A percentile compares a stretch with the other conserved stretches of the same genome.
phyloP scores from a whole-genome alignment of 2,329 filamentous ascomycete genomes.

The Tolypocladium inflatum region DNA sequence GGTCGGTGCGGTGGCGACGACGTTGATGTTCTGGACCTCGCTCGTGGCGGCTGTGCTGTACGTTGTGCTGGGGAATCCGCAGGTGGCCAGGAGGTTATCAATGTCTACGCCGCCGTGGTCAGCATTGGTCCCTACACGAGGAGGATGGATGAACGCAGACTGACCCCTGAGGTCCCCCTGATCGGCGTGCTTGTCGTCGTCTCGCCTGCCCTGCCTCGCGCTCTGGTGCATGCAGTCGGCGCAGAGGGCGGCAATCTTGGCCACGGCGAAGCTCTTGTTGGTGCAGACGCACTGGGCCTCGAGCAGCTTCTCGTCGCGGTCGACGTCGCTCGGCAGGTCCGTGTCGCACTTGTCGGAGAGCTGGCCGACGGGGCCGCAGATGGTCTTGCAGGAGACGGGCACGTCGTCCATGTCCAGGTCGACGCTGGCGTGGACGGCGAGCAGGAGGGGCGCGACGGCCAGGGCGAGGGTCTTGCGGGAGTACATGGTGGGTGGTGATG shows the following conservation, averaged over 20 bases:
- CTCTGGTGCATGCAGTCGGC: constrained; percentile 27
- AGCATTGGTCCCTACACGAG: background rate
- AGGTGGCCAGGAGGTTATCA: constrained; percentile 21
- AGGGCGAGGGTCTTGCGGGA: constrained; percentile 16
- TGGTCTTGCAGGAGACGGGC: constrained; percentile 21
- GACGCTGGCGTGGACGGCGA: constrained; percentile 21
- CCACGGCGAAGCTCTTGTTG: constrained; percentile 30
- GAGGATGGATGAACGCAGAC: background rate
- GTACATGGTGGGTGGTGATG: constrained; percentile 14
- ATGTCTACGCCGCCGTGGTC: constrained; percentile 20
- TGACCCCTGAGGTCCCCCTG: constrained; percentile 12
- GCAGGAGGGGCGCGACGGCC: constrained; percentile 15
- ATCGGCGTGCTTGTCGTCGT: constrained; percentile 8
- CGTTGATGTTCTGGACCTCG: constrained; percentile 16
- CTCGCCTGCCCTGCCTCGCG: constrained; percentile 5
- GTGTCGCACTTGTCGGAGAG: constrained; percentile 26
- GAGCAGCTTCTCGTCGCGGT: constrained; percentile 25
- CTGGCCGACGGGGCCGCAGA: constrained; percentile 25
- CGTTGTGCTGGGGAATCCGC: constrained; percentile 21
- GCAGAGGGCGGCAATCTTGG: constrained; percentile 23
- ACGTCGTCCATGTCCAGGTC: constrained; percentile 23
- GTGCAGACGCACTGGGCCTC: constrained; percentile 30
- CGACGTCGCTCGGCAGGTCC: constrained; percentile 16
- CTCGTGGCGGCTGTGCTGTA: constrained; percentile 18
- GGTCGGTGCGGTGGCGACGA: constrained; percentile 21